phyloP scores from a whole-genome alignment of 352 stramenopile species.

The Phytophthora pseudosyringae region DNA sequence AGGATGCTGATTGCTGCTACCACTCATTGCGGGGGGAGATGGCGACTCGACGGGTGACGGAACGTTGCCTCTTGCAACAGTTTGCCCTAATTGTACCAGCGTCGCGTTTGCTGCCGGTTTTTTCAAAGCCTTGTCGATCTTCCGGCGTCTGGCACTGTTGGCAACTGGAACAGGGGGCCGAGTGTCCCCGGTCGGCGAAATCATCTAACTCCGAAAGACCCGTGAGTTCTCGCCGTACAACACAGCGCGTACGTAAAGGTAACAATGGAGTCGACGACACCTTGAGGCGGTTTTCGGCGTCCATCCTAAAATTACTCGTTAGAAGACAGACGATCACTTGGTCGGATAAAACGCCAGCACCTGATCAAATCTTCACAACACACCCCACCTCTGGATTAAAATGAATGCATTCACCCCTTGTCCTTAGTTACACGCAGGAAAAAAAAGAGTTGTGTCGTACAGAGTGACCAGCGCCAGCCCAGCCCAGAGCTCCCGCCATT shows the following conservation, averaged over 20 bases:
- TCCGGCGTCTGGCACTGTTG: constrained; percentile 10
- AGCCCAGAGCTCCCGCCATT: not conserved
- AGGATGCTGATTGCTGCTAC: constrained; percentile 28
- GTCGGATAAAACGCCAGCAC: not conserved
- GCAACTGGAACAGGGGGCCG: constrained; percentile 20
- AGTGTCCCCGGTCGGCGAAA: constrained; percentile 22
- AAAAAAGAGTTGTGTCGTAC: constrained; percentile 34
- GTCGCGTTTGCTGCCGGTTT: constrained; percentile 32
- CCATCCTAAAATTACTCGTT: constrained; percentile 19
- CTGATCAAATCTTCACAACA: not conserved
- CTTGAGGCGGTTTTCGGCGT: constrained; percentile 8
- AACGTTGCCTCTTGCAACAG: constrained; percentile 32
- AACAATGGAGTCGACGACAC: too few relatives aligned
- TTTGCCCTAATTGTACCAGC: constrained; percentile 39
- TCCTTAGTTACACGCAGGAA: constrained; percentile 51
- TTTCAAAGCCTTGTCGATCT: constrained; percentile 29
- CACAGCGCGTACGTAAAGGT: not conserved
- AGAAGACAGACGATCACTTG: constrained; percentile 6
- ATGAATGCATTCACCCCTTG: constrained; percentile 38
- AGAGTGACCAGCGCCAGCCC: constrained; percentile 18
- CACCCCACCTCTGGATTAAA: constrained; percentile 1
- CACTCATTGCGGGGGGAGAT: not conserved
- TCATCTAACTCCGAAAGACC: not conserved
- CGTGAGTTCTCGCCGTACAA: not conserved
- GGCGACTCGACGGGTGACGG: not conserved